Percentiles rank a stretch among this genome's conserved stretches.
These are phyloP conservation scores for Coemansia guatemalensis DNA, from an alignment of 192 early-diverging fungal genomes.

Conservation along the genomic window DNA sequence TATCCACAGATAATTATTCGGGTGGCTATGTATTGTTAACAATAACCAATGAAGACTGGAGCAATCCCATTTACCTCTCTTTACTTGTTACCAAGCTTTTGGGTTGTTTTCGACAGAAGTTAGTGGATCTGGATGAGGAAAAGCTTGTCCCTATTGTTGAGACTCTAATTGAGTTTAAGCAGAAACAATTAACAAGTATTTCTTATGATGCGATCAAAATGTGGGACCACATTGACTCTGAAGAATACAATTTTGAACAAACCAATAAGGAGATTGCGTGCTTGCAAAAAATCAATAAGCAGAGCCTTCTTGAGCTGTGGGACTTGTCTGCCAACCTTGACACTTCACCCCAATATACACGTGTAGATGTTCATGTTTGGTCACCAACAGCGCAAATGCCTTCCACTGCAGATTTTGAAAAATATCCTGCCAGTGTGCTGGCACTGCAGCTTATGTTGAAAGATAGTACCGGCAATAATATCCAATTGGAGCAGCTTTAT, in stretches of 20 bases:
- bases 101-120: constrained; percentile 30
- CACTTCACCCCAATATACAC: constrained; percentile 19
- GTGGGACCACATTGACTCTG: constrained; percentile 63
- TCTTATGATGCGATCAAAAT: constrained; percentile 57
- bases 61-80: constrained; percentile 73
- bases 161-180: constrained; percentile 56
- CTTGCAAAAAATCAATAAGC: constrained; percentile 11
- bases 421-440: constrained; percentile 4
- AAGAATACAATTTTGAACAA: constrained; percentile 74
- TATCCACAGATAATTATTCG: neutral
- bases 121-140: constrained; percentile 10
- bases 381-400: constrained; percentile 7
- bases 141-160: constrained; percentile 60
- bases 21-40: constrained; percentile 32
- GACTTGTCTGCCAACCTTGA: constrained; percentile 23
- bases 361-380: constrained; percentile 17
- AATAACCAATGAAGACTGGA: constrained; percentile 77
- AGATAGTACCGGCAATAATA: neutral
- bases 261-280: constrained; percentile 1
- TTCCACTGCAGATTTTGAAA: neutral
- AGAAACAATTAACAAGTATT: constrained; percentile 70
- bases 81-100: constrained; percentile 74
- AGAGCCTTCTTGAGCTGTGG: constrained; percentile 22
- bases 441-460: constrained; percentile 4
- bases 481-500: neutral